phyloP scores from a whole-genome alignment of 371 early-diverging fungal genomes.

The Aphelidium insulamus region DNA sequence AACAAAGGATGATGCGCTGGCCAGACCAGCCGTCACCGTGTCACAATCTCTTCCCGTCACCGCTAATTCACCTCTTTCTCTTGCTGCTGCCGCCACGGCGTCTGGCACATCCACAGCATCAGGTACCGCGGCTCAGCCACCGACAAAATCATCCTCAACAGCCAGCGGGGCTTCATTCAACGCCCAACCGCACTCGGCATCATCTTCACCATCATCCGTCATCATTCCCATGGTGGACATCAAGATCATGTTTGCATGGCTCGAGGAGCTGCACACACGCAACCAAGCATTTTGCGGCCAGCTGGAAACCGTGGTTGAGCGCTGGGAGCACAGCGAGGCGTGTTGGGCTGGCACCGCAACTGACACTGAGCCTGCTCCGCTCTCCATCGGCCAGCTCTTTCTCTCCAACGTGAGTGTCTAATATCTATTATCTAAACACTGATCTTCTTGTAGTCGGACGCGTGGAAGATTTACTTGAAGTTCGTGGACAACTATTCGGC shows the following conservation, averaged over 20 bases:
- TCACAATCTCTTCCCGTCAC: neutral
- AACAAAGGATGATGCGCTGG: neutral
- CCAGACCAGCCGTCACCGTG: neutral
- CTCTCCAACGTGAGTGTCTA: too few species aligned
- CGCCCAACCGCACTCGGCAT: neutral
- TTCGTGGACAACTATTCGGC: slow-evolving; percentile 2
- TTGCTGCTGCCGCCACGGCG: neutral
- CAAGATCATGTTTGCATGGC: neutral
- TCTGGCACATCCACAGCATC: neutral
- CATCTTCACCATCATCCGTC: neutral
- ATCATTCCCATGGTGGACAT: neutral
- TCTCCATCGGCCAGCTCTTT: too few species aligned
- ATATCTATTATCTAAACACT: neutral
- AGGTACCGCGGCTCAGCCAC: neutral
- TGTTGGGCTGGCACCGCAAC: too few species aligned
- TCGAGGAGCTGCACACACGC: neutral
- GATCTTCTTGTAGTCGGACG: neutral
- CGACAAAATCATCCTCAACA: neutral
- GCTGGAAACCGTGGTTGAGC: neutral
- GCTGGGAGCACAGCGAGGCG: neutral
- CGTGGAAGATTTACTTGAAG: neutral
- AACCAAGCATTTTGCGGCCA: neutral
- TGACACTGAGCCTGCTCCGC: too few species aligned
- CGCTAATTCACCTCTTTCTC: too few species aligned
- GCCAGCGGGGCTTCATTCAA: too few species aligned